Percentiles rank a stretch among this genome's conserved stretches.
Conservation (phyloP, 2,329 filamentous ascomycete species). For the Colletotrichum noveboracense region DNA sequence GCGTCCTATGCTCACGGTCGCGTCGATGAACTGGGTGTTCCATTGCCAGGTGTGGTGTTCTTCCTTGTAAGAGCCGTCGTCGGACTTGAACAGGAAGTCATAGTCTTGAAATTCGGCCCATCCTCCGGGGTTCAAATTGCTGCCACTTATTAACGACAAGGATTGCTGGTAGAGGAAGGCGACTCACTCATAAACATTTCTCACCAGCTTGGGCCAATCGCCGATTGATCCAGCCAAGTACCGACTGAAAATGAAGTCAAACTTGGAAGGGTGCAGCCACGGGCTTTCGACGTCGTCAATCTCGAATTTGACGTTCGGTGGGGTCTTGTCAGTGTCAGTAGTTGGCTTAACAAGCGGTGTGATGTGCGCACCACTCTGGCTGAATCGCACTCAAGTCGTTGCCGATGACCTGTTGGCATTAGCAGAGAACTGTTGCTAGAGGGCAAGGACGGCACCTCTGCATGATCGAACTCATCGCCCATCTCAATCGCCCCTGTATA, state of each 20-base stretch:
- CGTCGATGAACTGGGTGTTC: conserved; percentile 24
- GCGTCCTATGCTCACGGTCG: conserved; percentile 22
- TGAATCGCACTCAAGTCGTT: conserved; percentile 15
- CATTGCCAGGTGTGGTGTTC: conserved; percentile 25
- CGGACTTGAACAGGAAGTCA: conserved; percentile 29
- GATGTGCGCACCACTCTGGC: neutral
- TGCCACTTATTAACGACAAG: neutral
- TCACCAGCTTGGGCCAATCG: conserved; percentile 1
- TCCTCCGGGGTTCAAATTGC: conserved; percentile 39
- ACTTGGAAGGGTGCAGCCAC: conserved; percentile 41
- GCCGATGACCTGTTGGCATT: neutral
- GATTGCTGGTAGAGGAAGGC: neutral
- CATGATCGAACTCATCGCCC: neutral
- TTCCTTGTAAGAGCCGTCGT: conserved; percentile 29
- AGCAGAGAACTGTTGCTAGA: too few relatives aligned
- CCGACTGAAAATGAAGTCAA: conserved; percentile 35
- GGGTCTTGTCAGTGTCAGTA: conserved; percentile 42
- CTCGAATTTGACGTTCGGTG: conserved; percentile 68
- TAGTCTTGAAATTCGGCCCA: conserved; percentile 37
- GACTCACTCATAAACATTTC: neutral
- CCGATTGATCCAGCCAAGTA: neutral
- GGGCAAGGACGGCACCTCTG: neutral
- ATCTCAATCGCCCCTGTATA: neutral
- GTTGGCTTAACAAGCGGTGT: neutral
- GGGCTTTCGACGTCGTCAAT: conserved; percentile 67